Percentiles rank a stretch among this genome's conserved stretches.
Conservation (phyloP, 768 basidiomycete species). For the Lentinula boryana region DNA sequence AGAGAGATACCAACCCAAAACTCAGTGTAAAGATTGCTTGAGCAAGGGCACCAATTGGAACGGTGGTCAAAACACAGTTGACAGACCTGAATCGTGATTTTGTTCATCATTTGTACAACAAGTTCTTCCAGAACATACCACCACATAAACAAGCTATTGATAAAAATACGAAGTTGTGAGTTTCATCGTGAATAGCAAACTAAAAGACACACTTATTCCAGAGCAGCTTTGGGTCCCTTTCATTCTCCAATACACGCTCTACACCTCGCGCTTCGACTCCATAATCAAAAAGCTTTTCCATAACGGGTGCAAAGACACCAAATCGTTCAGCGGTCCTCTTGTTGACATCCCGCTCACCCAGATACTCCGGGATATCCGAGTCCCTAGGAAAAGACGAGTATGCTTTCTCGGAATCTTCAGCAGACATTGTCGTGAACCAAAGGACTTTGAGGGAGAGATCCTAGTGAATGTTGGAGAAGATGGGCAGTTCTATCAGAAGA, state of each 20-base stretch:
- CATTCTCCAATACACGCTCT: constrained; percentile 46
- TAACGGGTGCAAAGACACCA: constrained; percentile 21
- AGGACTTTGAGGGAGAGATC: background rate
- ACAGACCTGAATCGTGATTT: constrained; percentile 28
- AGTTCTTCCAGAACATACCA: constrained; percentile 19
- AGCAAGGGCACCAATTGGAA: constrained; percentile 39
- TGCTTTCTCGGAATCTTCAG: constrained; percentile 6
- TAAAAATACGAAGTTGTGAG: background rate
- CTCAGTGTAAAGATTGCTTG: constrained; percentile 44
- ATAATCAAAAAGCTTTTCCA: constrained; percentile 34
- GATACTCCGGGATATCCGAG: background rate
- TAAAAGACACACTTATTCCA: constrained; percentile 34
- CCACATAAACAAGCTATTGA: constrained; percentile 37
- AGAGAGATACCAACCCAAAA: constrained; percentile 27
- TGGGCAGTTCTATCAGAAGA: background rate
- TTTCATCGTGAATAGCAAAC: background rate
- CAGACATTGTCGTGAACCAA: background rate
- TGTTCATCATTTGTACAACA: too few relatives aligned
- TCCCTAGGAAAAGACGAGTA: background rate
- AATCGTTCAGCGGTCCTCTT: constrained; percentile 22
- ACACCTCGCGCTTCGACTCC: constrained; percentile 52
- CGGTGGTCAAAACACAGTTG: constrained; percentile 39
- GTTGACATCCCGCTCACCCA: constrained; percentile 16
- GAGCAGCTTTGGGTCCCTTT: constrained; percentile 35
- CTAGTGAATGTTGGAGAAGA: background rate